Conservation (phyloP, 495 filamentous ascomycete species). For the Penicillium goetzii region DNA sequence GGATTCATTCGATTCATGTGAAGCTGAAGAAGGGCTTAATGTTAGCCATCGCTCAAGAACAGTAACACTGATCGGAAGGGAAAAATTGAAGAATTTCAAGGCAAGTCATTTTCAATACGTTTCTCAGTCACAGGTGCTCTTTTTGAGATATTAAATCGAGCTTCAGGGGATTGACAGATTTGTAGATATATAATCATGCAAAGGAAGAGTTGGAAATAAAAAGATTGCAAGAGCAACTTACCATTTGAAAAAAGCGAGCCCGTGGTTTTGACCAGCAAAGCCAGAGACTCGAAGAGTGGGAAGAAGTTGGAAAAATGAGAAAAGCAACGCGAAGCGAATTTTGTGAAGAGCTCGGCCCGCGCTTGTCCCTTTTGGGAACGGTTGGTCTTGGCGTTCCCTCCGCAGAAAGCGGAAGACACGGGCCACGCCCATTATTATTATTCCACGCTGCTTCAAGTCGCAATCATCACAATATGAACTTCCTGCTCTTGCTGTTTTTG, state of each 20-base stretch:
- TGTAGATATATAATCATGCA: slow-evolving; percentile 74
- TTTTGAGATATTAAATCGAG: slow-evolving; percentile 48
- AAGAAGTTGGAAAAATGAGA: slow-evolving; percentile 19
- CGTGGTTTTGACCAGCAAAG: slow-evolving; percentile 44
- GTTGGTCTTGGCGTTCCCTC: slow-evolving; percentile 17
- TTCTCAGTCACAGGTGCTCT: slow-evolving; percentile 56
- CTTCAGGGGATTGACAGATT: slow-evolving; percentile 94
- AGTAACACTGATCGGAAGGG: neutral
- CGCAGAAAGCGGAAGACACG: neutral
- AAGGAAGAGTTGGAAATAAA: slow-evolving; percentile 19
- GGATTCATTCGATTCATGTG: slow-evolving; percentile 6
- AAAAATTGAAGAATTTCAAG: slow-evolving; percentile 17
- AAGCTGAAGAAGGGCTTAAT: slow-evolving; percentile 1
- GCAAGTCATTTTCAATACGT: slow-evolving; percentile 51
- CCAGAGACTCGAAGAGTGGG: slow-evolving; percentile 26
- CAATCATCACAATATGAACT: slow-evolving; percentile 45
- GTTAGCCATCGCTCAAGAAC: slow-evolving; percentile 24
- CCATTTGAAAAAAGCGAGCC: slow-evolving; percentile 37
- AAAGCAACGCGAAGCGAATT: slow-evolving; percentile 29
- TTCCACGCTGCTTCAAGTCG: neutral
- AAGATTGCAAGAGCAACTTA: slow-evolving; percentile 30
- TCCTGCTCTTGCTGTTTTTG: slow-evolving; percentile 52
- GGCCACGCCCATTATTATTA: neutral
- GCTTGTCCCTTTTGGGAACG: slow-evolving; percentile 37
- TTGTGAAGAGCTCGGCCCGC: slow-evolving; percentile 26